Evolutionary conservation across 2,329 filamentous ascomycete genomes (phyloP), one percentile per base, ranked within the genome.

Genomic region (Diaporthe sp.): DNA sequence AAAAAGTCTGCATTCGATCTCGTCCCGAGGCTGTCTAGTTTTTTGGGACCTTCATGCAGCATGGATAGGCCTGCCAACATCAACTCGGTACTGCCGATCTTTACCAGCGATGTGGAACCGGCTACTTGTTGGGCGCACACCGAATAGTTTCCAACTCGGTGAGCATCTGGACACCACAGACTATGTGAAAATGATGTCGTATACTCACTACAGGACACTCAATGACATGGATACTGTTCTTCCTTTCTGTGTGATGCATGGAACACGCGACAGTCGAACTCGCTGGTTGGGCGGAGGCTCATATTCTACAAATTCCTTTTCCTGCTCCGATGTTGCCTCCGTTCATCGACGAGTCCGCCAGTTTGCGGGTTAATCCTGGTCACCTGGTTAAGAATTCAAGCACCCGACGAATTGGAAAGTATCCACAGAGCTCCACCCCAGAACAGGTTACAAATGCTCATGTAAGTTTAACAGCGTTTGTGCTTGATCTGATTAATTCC

Each of bases 81-180:
- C 9, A 31, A 20, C 61, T 15, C 31, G 61, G 31, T 37, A 68
- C 39, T 68, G 47, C 65, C 65, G 47, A 68, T 53, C 65, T 39
- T 42, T 22, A 68, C 51, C 31, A 53, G 2, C 17, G 1, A 20
- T 13, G 65, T 39, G 65, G 65, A 12, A 15, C 65, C 34, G 22
- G n/a, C 34, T 28, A 37, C 47, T 51, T 53, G 13, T 8, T 68
- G 31, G 12, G 1, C n/a, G 34, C 22, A 42, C 4, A 53, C 3
- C 13, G 47, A 53, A 37, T 28, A 34, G 47, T 12, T n/a, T 39
- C 12, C 31, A 51, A 53, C 10, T 39, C 15, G 9, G 10, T 4
- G 28, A n/a, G 15, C 47, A 34, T 25, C 22, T 67, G 28, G 17
- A 12, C 6, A 7, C 7, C 4, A 22, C 22, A 22, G 1, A 39